Evolutionary conservation across 805 yeast species (phyloP), one percentile per base, ranked within the genome.

Genomic region (Saccharomycopsis oosterbeekiorum): DNA sequence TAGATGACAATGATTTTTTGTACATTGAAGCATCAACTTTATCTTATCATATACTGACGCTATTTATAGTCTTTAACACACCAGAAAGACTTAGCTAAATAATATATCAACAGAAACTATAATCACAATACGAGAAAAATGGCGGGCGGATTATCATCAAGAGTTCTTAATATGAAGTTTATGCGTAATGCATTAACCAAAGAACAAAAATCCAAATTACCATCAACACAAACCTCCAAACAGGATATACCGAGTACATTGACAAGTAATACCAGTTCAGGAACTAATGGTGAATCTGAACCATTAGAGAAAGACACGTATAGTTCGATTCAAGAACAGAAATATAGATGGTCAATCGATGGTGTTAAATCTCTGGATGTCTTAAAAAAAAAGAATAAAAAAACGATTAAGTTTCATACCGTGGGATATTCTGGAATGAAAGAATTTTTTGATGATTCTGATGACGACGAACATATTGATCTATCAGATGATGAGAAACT

Each of bases 141-240:
- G 64, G 39, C 62, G 1, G 62, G 64, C 41, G 55, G 58, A 37
- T 56, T 63, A 39, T 63, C 65, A 21, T 57, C 61, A 14, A 53
- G 65, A 36, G 65, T 63, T 10, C 58, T 63, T 12, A 63, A 61
- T 42, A 63, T 63, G 65, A 63, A 63, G 39, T 63, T 63, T 41
- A 63, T 63, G 65, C 65, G 65, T 43, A 55, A 61, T 34, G 64
- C 65, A 12, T 56, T 58, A 34, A 34, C 60, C 19, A 56, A 36
- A 34, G 55, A 55, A 43, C 56, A 61, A 50, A 47, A 47, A 12
- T 21, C 51, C 6, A 42, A 39, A 34, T n/a, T 29, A 12, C 21
- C 60, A 39, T n/a, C 21, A 14, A 11, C 14, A 4, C 34, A 21
- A 47, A 43, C 60, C 26, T n/a, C 21, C 8, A 12, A 11, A 14